Base-by-base conservation (phyloP, 306 rosid species). In the Acacia confusa region DNA sequence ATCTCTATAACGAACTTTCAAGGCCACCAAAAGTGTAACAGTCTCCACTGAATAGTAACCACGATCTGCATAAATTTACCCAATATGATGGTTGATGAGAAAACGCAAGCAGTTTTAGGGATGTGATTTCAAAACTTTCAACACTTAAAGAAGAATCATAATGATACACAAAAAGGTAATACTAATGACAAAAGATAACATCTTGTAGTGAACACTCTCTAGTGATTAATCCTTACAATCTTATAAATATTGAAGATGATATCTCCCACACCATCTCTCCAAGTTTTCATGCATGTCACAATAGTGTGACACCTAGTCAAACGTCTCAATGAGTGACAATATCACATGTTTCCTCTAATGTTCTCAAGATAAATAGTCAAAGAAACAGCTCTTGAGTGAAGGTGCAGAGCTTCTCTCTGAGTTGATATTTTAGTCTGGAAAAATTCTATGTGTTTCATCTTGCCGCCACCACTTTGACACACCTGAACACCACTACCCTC, bases 1-100 rank as follows among this genome's bases (percentile, higher is more conserved):
- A 86, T 95, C 99, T 87, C 99, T 92, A 85, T 93, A 93, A 61
- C 99, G 98, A 58, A 93, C 98, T 90, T 95, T 95, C 89, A 95
- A 85, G 25, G 98, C 96, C 86, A 95, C 99, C 83, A 95, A 90
- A 78, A 95, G 98, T 0, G 99, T 79, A 81, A 95, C 98, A 77
- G 98, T 95, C 92, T 95, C 99, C 86, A 95, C 99, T 24, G 99
- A 95, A 83, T 95, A 84, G 83, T 86, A 88, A 34, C 85, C 87
- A 75, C 89, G 88, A 82, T 92, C 94, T 92, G 91, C 91, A 88
- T 22, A 80, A 72, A 83, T 40, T 75, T 71, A 81, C 76, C 83
- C 86, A 86, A 45, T 11, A 80, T 32, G 28, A 52, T 88, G 67
- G 78, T 75, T 32, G 28, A 58, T 88, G 67, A 82, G 72, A 27